Evolutionary conservation across 1,284 basidiomycete genomes (phyloP).

Genomic region (Moniliella sp.): DNA sequence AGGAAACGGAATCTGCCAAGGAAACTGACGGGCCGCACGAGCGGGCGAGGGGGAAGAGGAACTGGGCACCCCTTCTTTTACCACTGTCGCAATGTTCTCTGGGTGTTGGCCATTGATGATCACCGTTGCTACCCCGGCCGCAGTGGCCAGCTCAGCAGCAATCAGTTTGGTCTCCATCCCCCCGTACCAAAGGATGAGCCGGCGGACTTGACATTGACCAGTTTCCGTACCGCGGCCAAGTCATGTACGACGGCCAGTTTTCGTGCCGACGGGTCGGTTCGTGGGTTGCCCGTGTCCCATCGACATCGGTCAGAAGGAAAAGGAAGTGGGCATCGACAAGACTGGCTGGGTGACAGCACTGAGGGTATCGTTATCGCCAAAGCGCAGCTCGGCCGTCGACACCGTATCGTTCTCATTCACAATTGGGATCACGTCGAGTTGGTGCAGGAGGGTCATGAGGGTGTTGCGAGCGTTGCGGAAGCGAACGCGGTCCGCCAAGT

Average conservation of each 20-base stretch:
- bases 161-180: conserved; percentile 99
- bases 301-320: conserved; percentile 87
- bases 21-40: too few relatives aligned
- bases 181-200: conserved; percentile 86
- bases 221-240: conserved; percentile 53
- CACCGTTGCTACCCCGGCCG: conserved; percentile 80
- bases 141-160: conserved; percentile 86
- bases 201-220: conserved; percentile 76
- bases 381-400: conserved; percentile 62
- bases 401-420: conserved; percentile 34
- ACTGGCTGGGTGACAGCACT: conserved; percentile 84
- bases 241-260: conserved; percentile 63
- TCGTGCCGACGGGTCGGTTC: conserved; percentile 61
- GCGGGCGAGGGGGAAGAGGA: too few relatives aligned
- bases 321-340: conserved; percentile 95
- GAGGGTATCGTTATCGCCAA: conserved; percentile 93
- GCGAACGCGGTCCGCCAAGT: conserved; percentile 55
- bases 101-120: conserved; percentile 46
- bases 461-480: conserved; percentile 28
- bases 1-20: background rate
- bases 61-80: conserved; percentile 37
- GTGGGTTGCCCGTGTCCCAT: conserved; percentile 89
- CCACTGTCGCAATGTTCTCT: conserved; percentile 55
- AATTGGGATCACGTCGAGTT: conserved; percentile 29
- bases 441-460: conserved; percentile 17